Conservation (phyloP, 805 yeast species). For the Starmera amethionina region DNA sequence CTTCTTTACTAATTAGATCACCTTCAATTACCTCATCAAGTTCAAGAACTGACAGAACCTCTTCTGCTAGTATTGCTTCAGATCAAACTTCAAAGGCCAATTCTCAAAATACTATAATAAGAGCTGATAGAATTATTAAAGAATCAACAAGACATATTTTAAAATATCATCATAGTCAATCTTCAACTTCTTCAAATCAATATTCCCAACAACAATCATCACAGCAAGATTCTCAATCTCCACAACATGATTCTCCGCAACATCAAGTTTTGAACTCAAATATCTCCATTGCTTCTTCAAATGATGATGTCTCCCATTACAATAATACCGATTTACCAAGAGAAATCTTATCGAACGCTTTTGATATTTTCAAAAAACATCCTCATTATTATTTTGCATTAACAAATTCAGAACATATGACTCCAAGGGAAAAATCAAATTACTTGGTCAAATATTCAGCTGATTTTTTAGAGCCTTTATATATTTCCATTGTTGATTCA, state of each 20-base stretch:
- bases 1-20: constrained; percentile 7
- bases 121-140: constrained; percentile 13
- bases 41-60: not conserved
- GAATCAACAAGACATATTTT: constrained; percentile 16
- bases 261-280: not conserved
- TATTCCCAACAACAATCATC: not conserved
- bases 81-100: not conserved
- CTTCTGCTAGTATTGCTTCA: not conserved
- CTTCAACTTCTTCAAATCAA: not conserved
- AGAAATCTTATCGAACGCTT: constrained; percentile 19
- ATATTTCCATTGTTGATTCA: constrained; percentile 27
- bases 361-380: constrained; percentile 21
- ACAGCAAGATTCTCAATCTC: not conserved
- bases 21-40: constrained; percentile 11
- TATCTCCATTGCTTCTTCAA: constrained; percentile 6
- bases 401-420: constrained; percentile 1
- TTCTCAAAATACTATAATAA: constrained; percentile 7
- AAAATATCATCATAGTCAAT: constrained; percentile 10
- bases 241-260: not conserved
- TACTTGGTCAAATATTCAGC: not conserved
- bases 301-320: constrained; percentile 4
- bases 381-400: constrained; percentile 23
- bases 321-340: constrained; percentile 11
- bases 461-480: constrained; percentile 23
- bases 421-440: constrained; percentile 2